A percentile compares a stretch with the other conserved stretches of the same genome.
Evolutionary conservation across 495 filamentous ascomycete genomes (phyloP).

Genomic region (Penicillium bialowiezense): DNA sequence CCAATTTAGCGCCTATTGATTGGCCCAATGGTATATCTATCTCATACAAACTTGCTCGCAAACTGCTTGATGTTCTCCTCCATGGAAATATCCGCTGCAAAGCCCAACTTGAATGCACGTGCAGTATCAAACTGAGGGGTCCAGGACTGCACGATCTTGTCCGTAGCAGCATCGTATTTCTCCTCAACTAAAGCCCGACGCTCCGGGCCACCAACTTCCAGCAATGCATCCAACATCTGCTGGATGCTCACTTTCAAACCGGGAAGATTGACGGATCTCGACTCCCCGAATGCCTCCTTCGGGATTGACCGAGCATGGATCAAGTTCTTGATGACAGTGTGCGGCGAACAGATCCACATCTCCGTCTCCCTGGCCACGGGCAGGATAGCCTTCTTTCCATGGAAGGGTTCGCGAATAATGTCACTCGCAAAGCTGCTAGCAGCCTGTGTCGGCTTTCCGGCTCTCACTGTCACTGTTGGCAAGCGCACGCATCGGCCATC

Average conservation of each 20-base stretch:
- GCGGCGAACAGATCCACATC: conserved; percentile 67
- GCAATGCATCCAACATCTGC: conserved; percentile 73
- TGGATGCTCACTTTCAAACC: conserved; percentile 68
- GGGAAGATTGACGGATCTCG: conserved; percentile 68
- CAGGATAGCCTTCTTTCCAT: conserved; percentile 62
- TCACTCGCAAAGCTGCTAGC: conserved; percentile 73
- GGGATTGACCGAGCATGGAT: conserved; percentile 58
- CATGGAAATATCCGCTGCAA: conserved; percentile 57
- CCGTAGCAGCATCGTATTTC: conserved; percentile 60
- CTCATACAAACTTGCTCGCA: conserved; percentile 33
- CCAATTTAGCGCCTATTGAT: conserved; percentile 16
- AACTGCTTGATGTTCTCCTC: conserved; percentile 56
- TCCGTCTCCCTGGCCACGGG: conserved; percentile 54
- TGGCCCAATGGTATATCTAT: conserved; percentile 5
- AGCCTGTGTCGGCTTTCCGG: conserved; percentile 71
- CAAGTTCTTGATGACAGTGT: conserved; percentile 68
- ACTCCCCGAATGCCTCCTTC: conserved; percentile 50
- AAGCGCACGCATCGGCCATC: conserved; percentile 67
- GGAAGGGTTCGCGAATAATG: conserved; percentile 65
- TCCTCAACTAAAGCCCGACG: conserved; percentile 61
- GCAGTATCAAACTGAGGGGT: conserved; percentile 62
- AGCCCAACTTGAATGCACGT: conserved; percentile 56
- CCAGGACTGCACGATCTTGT: conserved; percentile 75
- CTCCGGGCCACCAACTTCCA: conserved; percentile 67
- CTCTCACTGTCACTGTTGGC: conserved; percentile 72